Evolutionary conservation across 805 yeast species (phyloP).

Genomic region (Metschnikowia arizonensis): DNA sequence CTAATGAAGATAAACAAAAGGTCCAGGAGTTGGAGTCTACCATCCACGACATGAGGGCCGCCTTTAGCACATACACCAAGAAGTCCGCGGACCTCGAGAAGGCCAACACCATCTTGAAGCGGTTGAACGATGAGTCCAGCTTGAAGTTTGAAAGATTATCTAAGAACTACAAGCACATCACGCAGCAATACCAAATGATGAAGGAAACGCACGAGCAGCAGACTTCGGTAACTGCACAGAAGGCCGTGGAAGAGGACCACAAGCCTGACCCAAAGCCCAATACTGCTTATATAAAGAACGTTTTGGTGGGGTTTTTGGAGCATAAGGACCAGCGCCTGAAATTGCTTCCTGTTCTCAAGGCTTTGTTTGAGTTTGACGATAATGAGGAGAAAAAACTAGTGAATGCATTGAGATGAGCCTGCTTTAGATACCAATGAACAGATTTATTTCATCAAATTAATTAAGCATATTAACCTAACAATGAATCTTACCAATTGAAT

Average conservation of each 20-base stretch:
- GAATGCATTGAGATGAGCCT: slow-evolving; percentile 42
- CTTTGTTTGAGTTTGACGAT: slow-evolving; percentile 62
- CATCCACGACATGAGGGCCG: slow-evolving; percentile 45
- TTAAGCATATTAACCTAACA: no score
- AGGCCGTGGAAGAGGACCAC: slow-evolving; percentile 11
- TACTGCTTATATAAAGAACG: slow-evolving; percentile 81
- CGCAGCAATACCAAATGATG: slow-evolving; percentile 51
- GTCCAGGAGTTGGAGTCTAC: slow-evolving; percentile 26
- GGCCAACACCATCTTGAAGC: slow-evolving; percentile 50
- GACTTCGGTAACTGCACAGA: slow-evolving; percentile 4
- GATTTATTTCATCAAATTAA: no score
- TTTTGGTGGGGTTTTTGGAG: slow-evolving; percentile 84
- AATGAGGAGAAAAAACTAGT: slow-evolving; percentile 74
- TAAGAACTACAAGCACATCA: slow-evolving; percentile 64
- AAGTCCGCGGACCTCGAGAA: slow-evolving; percentile 55
- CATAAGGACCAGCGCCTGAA: slow-evolving; percentile 88
- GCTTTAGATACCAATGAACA: neutral
- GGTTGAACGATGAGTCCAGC: slow-evolving; percentile 61
- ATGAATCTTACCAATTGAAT: no score
- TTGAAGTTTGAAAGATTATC: slow-evolving; percentile 63
- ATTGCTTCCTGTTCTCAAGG: slow-evolving; percentile 79
- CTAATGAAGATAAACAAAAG: slow-evolving; percentile 11
- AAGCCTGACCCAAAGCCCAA: slow-evolving; percentile 30
- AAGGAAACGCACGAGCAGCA: slow-evolving; percentile 24
- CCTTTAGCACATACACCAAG: slow-evolving; percentile 48